A percentile compares a stretch with the other conserved stretches of the same genome.
Conservation (phyloP, 805 yeast species). For the Zygoascus biomembranicola region DNA sequence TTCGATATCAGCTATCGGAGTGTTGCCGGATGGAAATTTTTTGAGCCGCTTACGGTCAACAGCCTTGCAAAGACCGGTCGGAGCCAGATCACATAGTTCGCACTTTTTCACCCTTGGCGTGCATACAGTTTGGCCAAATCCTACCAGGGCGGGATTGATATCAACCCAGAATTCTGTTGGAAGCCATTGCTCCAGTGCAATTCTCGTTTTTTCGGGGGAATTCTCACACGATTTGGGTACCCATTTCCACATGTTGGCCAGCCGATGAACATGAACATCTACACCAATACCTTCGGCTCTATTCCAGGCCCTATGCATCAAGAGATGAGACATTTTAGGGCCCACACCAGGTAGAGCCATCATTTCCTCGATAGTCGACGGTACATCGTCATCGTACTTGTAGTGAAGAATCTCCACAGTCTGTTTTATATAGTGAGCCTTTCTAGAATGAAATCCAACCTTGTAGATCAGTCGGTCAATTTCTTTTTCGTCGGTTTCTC, state of each 20-base stretch:
- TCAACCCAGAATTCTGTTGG: slow-evolving; percentile 72
- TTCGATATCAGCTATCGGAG: slow-evolving; percentile 6
- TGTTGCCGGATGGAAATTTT: background rate
- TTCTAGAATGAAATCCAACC: slow-evolving; percentile 82
- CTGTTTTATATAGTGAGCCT: slow-evolving; percentile 60
- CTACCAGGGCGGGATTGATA: slow-evolving; percentile 79
- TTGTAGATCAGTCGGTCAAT: slow-evolving; percentile 61
- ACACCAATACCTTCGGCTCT: slow-evolving; percentile 80
- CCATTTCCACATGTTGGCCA: slow-evolving; percentile 80
- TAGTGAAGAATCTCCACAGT: slow-evolving; percentile 47
- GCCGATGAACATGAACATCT: slow-evolving; percentile 81
- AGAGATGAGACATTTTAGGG: slow-evolving; percentile 84
- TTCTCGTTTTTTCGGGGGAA: slow-evolving; percentile 74
- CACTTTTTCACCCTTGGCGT: slow-evolving; percentile 60
- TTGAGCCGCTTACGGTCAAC: slow-evolving; percentile 9
- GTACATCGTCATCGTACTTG: slow-evolving; percentile 59
- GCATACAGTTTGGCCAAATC: slow-evolving; percentile 89
- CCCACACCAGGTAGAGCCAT: slow-evolving; percentile 83
- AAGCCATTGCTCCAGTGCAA: slow-evolving; percentile 63
- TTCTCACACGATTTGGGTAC: slow-evolving; percentile 33
- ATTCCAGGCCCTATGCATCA: slow-evolving; percentile 77
- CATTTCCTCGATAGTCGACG: slow-evolving; percentile 57
- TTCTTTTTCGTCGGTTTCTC: slow-evolving; percentile 35
- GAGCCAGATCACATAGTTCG: slow-evolving; percentile 55
- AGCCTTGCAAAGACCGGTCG: slow-evolving; percentile 40